Percentiles rank a stretch among this genome's conserved stretches.
Conservation (phyloP, 805 yeast species). For the Priceomyces castillae region DNA sequence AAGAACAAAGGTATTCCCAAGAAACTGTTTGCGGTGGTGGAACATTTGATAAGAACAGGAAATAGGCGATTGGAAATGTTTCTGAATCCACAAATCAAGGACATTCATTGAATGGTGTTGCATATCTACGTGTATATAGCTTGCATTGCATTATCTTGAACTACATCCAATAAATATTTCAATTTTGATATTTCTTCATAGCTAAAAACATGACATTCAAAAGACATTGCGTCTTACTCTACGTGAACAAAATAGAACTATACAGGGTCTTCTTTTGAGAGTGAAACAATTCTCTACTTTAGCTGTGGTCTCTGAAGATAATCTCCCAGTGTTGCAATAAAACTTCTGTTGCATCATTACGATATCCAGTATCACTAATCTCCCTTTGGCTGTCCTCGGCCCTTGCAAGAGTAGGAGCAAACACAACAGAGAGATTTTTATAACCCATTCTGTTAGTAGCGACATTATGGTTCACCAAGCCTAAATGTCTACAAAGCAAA, state of each 20-base stretch:
- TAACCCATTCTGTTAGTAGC: conserved; percentile 73
- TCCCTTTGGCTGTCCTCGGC: conserved; percentile 79
- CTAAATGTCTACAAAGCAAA: conserved; percentile 61
- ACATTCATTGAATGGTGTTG: conserved; percentile 40
- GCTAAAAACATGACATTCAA: too few relatives aligned
- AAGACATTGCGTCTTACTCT: too few relatives aligned
- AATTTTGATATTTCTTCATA: not conserved
- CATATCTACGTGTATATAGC: not conserved
- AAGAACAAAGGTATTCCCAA: conserved; percentile 57
- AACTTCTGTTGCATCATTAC: conserved; percentile 76
- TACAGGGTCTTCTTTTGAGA: not conserved
- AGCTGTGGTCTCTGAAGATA: conserved; percentile 27
- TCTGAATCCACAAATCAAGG: conserved; percentile 66
- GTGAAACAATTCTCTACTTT: not conserved
- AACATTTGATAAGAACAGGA: conserved; percentile 78
- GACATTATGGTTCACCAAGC: conserved; percentile 52
- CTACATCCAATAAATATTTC: not conserved
- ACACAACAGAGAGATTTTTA: conserved; percentile 83
- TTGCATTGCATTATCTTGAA: not conserved
- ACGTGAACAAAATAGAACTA: too few relatives aligned
- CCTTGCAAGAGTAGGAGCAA: conserved; percentile 88
- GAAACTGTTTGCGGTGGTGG: conserved; percentile 82
- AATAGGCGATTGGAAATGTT: conserved; percentile 68
- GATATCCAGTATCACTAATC: conserved; percentile 75
- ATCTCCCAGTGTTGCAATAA: conserved; percentile 49